phyloP scores from a whole-genome alignment of 2,329 filamentous ascomycete genomes.

The Dryadomyces quercivorus region DNA sequence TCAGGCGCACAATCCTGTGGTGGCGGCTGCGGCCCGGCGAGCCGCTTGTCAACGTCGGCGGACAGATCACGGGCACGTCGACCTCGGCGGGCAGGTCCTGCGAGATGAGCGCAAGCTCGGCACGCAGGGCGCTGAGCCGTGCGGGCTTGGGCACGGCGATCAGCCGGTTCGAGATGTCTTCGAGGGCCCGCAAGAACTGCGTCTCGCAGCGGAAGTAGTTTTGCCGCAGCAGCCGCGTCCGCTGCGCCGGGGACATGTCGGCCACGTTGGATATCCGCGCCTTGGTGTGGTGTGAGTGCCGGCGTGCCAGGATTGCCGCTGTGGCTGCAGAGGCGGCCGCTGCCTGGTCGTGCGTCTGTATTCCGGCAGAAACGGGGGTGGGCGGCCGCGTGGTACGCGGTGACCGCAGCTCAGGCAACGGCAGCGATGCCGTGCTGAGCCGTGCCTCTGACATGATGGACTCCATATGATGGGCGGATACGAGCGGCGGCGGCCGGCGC shows the following conservation, averaged over 20 bases:
- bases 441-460: constrained; percentile 44
- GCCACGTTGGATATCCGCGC: constrained; percentile 45
- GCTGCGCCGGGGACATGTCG: constrained; percentile 53
- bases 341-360: constrained; percentile 22
- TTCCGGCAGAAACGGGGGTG: constrained; percentile 45
- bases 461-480: constrained; percentile 28
- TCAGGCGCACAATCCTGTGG: constrained; percentile 71
- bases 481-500: background rate
- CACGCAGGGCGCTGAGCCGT: constrained; percentile 66
- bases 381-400: constrained; percentile 40
- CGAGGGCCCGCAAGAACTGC: constrained; percentile 66
- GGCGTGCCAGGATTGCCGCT: constrained; percentile 35
- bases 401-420: constrained; percentile 48
- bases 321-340: background rate
- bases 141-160: constrained; percentile 73
- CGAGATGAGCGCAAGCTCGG: constrained; percentile 68
- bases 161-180: constrained; percentile 75
- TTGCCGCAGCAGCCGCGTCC: constrained; percentile 59
- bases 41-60: constrained; percentile 60
- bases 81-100: constrained; percentile 75
- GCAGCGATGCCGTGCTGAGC: constrained; percentile 56
- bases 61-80: constrained; percentile 72
- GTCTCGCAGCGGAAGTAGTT: constrained; percentile 78
- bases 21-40: constrained; percentile 64
- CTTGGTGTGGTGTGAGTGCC: constrained; percentile 41